These are phyloP conservation scores for Tuber microsphaerosporum DNA, from an alignment of 495 filamentous ascomycete genomes.

Conservation along the genomic window DNA sequence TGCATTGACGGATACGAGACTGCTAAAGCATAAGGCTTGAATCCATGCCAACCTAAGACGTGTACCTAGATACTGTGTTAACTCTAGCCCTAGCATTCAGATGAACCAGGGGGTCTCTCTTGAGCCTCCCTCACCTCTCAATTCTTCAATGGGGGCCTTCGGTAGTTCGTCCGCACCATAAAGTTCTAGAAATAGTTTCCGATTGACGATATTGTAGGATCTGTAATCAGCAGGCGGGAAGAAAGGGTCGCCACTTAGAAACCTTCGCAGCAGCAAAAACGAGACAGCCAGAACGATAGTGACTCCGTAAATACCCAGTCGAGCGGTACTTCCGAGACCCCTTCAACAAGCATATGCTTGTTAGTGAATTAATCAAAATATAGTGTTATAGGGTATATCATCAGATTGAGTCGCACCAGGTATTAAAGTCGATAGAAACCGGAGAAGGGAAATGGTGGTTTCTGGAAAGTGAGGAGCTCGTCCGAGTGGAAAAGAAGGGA, in stretches of 20 bases:
- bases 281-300: conserved; percentile 4
- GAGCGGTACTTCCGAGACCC: conserved; percentile 7
- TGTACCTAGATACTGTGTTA: conserved; percentile 13
- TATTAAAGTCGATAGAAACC: neutral
- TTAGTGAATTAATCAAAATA: conserved; percentile 7
- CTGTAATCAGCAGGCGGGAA: neutral
- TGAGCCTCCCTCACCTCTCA: neutral
- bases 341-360: conserved; percentile 6
- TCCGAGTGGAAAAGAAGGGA: neutral
- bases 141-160: conserved; percentile 30
- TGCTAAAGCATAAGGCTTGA: neutral
- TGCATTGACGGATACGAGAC: neutral
- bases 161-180: conserved; percentile 30
- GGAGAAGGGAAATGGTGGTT: neutral
- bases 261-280: neutral
- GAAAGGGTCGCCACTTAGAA: conserved; percentile 1
- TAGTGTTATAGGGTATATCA: neutral
- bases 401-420: conserved; percentile 5
- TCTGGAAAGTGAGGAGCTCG: neutral
- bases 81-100: neutral
- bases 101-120: neutral
- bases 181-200: conserved; percentile 35
- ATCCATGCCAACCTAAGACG: conserved; percentile 11
- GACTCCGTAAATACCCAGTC: conserved; percentile 12
- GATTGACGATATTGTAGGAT: conserved; percentile 27